A percentile compares a stretch with the other conserved stretches of the same genome.
Evolutionary conservation across 73 alveolate species (phyloP).

Genomic region (Paramecium octaurelia): DNA sequence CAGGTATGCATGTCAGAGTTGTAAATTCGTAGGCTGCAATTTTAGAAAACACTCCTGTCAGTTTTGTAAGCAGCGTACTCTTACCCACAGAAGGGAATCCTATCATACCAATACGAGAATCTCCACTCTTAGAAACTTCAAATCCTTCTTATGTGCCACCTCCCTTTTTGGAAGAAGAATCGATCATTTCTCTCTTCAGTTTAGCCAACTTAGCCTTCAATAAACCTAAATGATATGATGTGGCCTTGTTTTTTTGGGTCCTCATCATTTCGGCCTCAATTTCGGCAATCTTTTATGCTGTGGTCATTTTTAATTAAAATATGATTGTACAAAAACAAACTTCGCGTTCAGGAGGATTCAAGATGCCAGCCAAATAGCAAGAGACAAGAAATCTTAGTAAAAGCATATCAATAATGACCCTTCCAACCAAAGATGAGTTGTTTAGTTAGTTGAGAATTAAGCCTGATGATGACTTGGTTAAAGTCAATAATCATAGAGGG

Average conservation of each 20-base stretch:
- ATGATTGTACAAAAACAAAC: not conserved
- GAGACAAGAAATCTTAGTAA: not conserved
- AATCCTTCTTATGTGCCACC: constrained; percentile 98
- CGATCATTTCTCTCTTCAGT: constrained; percentile 90
- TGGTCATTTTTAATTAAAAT: constrained; percentile 67
- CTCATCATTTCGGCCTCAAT: constrained; percentile 97
- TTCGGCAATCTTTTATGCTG: constrained; percentile 87
- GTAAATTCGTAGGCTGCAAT: constrained; percentile 99
- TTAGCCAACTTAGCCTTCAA: constrained; percentile 98
- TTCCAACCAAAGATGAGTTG: not conserved
- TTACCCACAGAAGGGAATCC: constrained; percentile 99
- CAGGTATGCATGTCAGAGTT: constrained; percentile 99
- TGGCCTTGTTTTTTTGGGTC: constrained; percentile 98
- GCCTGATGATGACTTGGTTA: not conserved
- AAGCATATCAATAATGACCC: not conserved
- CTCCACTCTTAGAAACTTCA: constrained; percentile 99
- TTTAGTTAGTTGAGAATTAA: not conserved
- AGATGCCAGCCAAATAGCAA: not conserved
- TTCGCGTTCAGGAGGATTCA: not conserved
- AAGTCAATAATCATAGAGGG: not conserved
- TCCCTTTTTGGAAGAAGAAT: constrained; percentile 87
- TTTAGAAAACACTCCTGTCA: constrained; percentile 90
- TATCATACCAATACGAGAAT: constrained; percentile 98
- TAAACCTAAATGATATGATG: constrained; percentile 96
- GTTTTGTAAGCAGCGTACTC: constrained; percentile 83